A percentile compares a stretch with the other conserved stretches of the same genome.
Evolutionary conservation across 73 alveolate species (phyloP).

Genomic region (Durusdinium trenchii): DNA sequence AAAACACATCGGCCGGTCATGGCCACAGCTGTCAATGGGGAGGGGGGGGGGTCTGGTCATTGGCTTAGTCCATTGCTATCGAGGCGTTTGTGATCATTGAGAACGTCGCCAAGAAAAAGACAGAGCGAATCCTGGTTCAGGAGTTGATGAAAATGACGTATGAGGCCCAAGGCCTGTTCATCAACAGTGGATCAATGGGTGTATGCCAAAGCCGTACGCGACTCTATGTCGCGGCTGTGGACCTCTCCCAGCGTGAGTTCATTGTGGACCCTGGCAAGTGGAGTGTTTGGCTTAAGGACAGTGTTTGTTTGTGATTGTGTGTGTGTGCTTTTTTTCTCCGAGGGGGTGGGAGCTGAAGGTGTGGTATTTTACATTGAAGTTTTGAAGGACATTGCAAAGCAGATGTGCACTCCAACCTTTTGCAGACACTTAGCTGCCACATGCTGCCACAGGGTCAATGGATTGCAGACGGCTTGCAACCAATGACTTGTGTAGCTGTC

Average conservation of each 20-base stretch:
- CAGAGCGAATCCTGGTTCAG: not conserved
- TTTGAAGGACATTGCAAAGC: too few species aligned
- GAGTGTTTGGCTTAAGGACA: not conserved
- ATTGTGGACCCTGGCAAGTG: not conserved
- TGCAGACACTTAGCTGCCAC: too few species aligned
- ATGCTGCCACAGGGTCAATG: too few species aligned
- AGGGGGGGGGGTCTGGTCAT: not conserved
- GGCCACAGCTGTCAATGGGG: not conserved
- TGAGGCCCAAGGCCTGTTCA: not conserved
- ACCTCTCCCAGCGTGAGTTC: not conserved
- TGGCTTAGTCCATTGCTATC: not conserved
- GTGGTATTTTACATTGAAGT: too few species aligned
- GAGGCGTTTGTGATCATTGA: not conserved
- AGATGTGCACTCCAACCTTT: too few species aligned
- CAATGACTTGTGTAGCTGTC: not conserved
- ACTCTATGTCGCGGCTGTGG: not conserved
- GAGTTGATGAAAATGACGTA: not conserved
- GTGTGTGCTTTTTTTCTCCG: not conserved
- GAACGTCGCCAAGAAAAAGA: not conserved
- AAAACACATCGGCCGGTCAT: not conserved
- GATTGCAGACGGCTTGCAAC: too few species aligned
- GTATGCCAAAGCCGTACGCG: not conserved
- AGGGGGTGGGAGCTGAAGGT: too few species aligned
- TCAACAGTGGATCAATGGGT: not conserved
- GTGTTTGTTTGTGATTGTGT: not conserved